Conservation (phyloP, 2,329 filamentous ascomycete genomes). For the Pestalotiopsis sp. region DNA sequence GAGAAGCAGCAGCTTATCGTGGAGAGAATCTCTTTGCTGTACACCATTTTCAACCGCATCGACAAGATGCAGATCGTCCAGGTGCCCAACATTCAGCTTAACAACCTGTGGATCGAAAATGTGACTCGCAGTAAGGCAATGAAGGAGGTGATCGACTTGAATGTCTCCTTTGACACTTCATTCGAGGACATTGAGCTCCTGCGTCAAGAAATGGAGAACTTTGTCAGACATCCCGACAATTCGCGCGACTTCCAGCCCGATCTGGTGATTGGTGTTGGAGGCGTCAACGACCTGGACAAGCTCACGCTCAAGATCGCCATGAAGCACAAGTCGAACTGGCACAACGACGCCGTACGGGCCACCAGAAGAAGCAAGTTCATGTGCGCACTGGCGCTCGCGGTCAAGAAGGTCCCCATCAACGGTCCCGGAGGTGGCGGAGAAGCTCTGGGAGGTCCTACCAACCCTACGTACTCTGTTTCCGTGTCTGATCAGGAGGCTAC, state of each 20-base stretch:
- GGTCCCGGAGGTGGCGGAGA: conserved; percentile 75
- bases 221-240: conserved; percentile 84
- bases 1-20: conserved; percentile 72
- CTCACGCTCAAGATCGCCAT: conserved; percentile 82
- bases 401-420: conserved; percentile 86
- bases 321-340: conserved; percentile 91
- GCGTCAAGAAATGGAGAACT: conserved; percentile 80
- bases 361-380: conserved; percentile 93
- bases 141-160: conserved; percentile 81
- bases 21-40: conserved; percentile 91
- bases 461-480: conserved; percentile 80
- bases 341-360: conserved; percentile 81
- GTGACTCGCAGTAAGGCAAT: conserved; percentile 88
- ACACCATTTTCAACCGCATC: conserved; percentile 87
- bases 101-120: conserved; percentile 95
- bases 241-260: conserved; percentile 88
- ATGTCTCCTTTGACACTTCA: conserved; percentile 81
- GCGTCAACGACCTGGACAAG: conserved; percentile 86
- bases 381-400: conserved; percentile 83
- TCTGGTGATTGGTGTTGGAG: conserved; percentile 75
- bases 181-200: conserved; percentile 90
- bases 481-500: conserved; percentile 72
- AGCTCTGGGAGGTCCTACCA: conserved; percentile 65
- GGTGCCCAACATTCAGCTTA: conserved; percentile 89
- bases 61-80: conserved; percentile 79